Evolutionary conservation across 345 rosid genomes (phyloP), one percentile per base, ranked within the genome.

Genomic region (Kernera saxatilis): DNA sequence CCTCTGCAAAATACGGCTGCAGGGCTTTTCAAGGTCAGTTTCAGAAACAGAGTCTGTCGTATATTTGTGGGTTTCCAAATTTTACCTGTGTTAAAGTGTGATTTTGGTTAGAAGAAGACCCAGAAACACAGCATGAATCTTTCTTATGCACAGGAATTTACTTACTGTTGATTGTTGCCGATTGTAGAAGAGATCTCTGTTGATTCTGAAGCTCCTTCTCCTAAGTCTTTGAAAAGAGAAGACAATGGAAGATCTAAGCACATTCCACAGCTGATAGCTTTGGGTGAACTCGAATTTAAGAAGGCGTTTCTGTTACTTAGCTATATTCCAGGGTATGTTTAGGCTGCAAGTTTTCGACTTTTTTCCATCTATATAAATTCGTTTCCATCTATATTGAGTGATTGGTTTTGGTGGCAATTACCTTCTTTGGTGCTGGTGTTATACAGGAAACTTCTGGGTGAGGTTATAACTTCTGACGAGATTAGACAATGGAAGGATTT

Each of bases 311-410:
- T 91, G 3, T 64, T 91, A 7, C 67, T 87, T 32, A 87, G 64
- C 78, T 91, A 89, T 59, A 73, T 85, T 23, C 91, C 85, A 8
- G 78, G 67, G 96, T 91, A 67, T 78, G 84, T 81, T 69, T 45
- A 5, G 0, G 30, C 13, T n/a, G 17, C 32, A 41, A 8, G 26
- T 59, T 27, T 69, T 41, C 11, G 1, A 7, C 6, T 35, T 26
- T 54, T 59, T 2, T 1, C 10, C 43, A 14, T 50, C 12, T 39
- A 15, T 33, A 12, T 32, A 1, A 36, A 25, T n/a, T 30, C 27
- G 17, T 32, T 11, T 43, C 12, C 3, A 15, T 44, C 12, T 17
- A 8, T 44, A 3, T 26, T 1, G 21, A 45, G 43, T 75, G 56
- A 13, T 33, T 60, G 5, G 5, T 48, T 37, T 9, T 49, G 11